Evolutionary conservation across 139 green algal genomes (phyloP).

Genomic region (Auxenochlorella pyrenoidosa): DNA sequence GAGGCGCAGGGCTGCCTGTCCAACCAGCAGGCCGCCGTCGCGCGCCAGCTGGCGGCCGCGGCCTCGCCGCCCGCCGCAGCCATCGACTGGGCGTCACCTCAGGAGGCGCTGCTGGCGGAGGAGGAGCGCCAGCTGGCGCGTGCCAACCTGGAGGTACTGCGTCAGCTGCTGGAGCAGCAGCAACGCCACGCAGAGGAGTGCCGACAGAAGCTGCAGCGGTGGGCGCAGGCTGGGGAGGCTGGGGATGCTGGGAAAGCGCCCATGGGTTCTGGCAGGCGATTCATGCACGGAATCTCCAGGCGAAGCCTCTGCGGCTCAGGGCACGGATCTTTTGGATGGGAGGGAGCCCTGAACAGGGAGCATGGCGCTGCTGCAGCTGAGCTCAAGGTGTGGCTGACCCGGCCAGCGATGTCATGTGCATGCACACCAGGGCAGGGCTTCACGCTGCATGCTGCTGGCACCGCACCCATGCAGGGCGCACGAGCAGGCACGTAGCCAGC

Average conservation of each 20-base stretch:
- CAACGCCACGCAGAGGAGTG: background rate
- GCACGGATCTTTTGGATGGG: no score
- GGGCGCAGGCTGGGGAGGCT: background rate
- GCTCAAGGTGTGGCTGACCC: no score
- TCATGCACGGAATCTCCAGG: no score
- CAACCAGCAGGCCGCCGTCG: background rate
- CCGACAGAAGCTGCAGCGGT: background rate
- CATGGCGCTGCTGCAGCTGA: no score
- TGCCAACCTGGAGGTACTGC: conserved; percentile 17
- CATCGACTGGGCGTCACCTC: background rate
- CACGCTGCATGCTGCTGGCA: no score
- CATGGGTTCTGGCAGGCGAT: no score
- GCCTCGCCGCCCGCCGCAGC: background rate
- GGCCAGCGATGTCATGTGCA: no score
- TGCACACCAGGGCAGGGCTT: no score
- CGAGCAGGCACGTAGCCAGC: background rate
- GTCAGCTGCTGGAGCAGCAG: conserved; percentile 38
- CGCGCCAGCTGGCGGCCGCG: background rate
- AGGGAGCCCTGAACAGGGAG: no score
- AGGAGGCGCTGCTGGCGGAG: background rate
- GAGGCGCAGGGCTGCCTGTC: conserved; percentile 19
- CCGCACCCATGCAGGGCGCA: conserved; percentile 4
- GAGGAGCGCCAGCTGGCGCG: background rate
- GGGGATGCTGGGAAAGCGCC: no score
- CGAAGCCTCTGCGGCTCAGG: no score